Evolutionary conservation across 306 rosid genomes (phyloP), one percentile per base, ranked within the genome.

Genomic region (Rosa rugosa): DNA sequence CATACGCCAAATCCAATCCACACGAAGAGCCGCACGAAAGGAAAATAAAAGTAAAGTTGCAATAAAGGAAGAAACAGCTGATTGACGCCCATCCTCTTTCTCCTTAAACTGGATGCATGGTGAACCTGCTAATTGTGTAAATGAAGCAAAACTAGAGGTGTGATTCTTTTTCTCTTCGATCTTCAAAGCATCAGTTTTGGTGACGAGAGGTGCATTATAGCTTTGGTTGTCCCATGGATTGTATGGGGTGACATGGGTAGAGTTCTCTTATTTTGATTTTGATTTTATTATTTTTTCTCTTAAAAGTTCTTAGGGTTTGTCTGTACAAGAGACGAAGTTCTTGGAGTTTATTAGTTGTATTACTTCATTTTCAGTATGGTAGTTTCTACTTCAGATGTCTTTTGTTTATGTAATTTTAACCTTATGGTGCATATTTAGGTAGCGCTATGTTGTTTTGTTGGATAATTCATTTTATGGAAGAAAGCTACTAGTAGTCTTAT

Each of bases 1-100:
- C 42, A 75, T 86, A 23, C 77, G 69, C 77, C 91, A 88, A 27
- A 88, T 91, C 75, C 94, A 88, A 81, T 53, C 34, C 11, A 89
- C 79, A 64, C 72, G 88, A 73, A 88, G 83, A 64, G 81, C 70
- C 23, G 16, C 59, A 41, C 66, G 5, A 17, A 80, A n/a, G 71
- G 79, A 11, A 41, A 78, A 67, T 44, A 44, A 45, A 42, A 56
- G 65, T 70, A 74, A 76, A 77, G 71, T 38, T 13, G 81, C 77
- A 53, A 67, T 65, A 22, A 51, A 86, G 57, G 85, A 80, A 80
- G 80, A 83, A 80, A 77, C 40, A 73, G 81, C 53, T 38, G 50
- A 36, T 49, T 74, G 77, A 74, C n/a, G 0, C 17, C 67, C 68
- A 27, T 2, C 36, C 12, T 34, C n/a, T 14, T 14, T 5, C 67